These are phyloP conservation scores for Litsea cubeba DNA, from an alignment of 164 flowering plant genomes.

Conservation along the genomic window DNA sequence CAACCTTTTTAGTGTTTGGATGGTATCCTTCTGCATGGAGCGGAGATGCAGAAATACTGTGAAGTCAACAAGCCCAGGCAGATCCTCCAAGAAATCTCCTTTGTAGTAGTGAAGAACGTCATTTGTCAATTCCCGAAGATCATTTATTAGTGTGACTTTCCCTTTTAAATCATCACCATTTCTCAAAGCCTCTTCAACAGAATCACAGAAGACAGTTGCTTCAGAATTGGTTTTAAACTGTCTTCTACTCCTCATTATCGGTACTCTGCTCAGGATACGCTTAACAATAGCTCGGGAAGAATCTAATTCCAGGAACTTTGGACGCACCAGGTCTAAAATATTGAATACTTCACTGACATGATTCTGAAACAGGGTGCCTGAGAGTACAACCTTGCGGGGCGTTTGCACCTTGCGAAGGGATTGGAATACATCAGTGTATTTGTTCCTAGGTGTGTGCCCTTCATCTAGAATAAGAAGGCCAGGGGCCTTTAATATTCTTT, in stretches of 20 bases:
- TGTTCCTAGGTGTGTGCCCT: slow-evolving; percentile 91
- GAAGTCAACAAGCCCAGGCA: slow-evolving; percentile 79
- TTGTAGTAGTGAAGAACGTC: slow-evolving; percentile 78
- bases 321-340: slow-evolving; percentile 78
- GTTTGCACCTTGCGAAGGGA: slow-evolving; percentile 68
- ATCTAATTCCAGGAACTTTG: slow-evolving; percentile 56
- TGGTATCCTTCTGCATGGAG: slow-evolving; percentile 39
- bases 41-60: slow-evolving; percentile 56
- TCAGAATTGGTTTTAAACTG: slow-evolving; percentile 30
- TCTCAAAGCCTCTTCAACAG: slow-evolving; percentile 68
- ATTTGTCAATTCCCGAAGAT: slow-evolving; percentile 75
- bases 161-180: slow-evolving; percentile 49
- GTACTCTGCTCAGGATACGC: slow-evolving; percentile 56
- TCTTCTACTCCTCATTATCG: slow-evolving; percentile 38
- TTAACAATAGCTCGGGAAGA: slow-evolving; percentile 39
- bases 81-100: slow-evolving; percentile 83
- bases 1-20: slow-evolving; percentile 31
- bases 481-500: slow-evolving; percentile 56
- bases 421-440: slow-evolving; percentile 53
- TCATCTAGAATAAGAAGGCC: slow-evolving; percentile 83
- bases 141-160: slow-evolving; percentile 62
- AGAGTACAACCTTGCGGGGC: slow-evolving; percentile 76
- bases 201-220: slow-evolving; percentile 44
- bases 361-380: slow-evolving; percentile 89
- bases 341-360: slow-evolving; percentile 89